These are phyloP conservation scores for Liquidambar formosana DNA, from an alignment of 164 flowering plant species.

Conservation along the genomic window DNA sequence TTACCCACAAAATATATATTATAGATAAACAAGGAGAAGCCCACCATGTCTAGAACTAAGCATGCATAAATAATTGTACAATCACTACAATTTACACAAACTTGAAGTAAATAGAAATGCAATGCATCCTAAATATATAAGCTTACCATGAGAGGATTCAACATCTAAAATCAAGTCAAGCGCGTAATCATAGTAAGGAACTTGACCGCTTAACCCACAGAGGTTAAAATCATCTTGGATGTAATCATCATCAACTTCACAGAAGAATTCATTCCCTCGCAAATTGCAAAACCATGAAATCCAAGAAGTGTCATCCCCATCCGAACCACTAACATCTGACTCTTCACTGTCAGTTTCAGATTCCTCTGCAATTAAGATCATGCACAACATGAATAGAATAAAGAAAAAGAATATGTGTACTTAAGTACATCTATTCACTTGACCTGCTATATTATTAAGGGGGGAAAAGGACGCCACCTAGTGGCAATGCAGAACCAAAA, in stretches of 20 bases:
- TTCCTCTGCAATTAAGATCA: slow-evolving; percentile 43
- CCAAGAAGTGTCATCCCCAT: slow-evolving; percentile 84
- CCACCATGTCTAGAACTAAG: background rate
- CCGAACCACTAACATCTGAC: slow-evolving; percentile 85
- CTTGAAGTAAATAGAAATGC: background rate
- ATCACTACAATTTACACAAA: background rate
- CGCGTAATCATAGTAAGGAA: slow-evolving; percentile 87
- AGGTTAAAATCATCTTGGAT: slow-evolving; percentile 90
- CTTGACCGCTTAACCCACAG: slow-evolving; percentile 81
- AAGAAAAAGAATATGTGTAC: background rate
- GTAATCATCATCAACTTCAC: slow-evolving; percentile 91
- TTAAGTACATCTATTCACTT: too few relatives aligned
- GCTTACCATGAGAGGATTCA: slow-evolving; percentile 83
- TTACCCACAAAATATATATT: background rate
- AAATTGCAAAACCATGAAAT: slow-evolving; percentile 89
- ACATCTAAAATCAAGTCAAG: slow-evolving; percentile 85
- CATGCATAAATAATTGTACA: background rate
- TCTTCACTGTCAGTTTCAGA: slow-evolving; percentile 87
- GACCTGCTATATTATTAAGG: too few relatives aligned
- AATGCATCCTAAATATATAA: background rate
- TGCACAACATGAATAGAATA: background rate
- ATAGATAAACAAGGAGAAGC: background rate
- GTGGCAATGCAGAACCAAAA: too few relatives aligned
- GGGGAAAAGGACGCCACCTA: too few relatives aligned
- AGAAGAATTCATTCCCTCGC: slow-evolving; percentile 83